A percentile compares a stretch with the other conserved stretches of the same genome.
phyloP scores from a whole-genome alignment of 768 basidiomycete species.

The Mycena vitilis region DNA sequence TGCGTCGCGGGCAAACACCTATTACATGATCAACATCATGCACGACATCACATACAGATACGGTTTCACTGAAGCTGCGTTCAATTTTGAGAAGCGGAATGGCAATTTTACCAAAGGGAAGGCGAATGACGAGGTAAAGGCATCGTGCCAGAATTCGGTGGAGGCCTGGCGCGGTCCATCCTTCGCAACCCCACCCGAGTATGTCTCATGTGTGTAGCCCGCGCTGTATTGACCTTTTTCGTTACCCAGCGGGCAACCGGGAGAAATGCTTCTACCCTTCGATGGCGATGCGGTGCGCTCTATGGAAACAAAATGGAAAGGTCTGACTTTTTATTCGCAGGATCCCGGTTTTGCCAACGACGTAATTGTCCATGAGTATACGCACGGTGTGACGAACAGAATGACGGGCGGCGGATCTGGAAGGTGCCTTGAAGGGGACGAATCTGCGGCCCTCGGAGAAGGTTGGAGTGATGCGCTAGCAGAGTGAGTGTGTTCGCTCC shows the following conservation, averaged over 20 bases:
- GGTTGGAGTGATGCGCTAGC: neutral
- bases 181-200: neutral
- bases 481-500: neutral
- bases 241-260: neutral
- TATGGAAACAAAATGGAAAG: too few species aligned
- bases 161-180: neutral
- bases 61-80: neutral
- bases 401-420: neutral
- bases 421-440: neutral
- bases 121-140: neutral
- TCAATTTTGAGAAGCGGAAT: neutral
- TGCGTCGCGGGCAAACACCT: neutral
- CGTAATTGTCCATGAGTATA: too few species aligned
- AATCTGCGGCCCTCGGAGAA: neutral
- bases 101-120: neutral
- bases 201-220: neutral
- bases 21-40: neutral
- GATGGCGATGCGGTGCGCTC: too few species aligned
- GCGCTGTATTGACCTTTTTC: neutral
- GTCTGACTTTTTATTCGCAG: too few species aligned
- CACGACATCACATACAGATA: neutral
- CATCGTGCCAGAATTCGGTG: neutral
- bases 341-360: too few species aligned
- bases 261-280: neutral
- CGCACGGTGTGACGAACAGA: too few species aligned